Evolutionary conservation across 768 basidiomycete species (phyloP), one percentile per base, ranked within the genome.

Genomic region (Leccinum boreale): DNA sequence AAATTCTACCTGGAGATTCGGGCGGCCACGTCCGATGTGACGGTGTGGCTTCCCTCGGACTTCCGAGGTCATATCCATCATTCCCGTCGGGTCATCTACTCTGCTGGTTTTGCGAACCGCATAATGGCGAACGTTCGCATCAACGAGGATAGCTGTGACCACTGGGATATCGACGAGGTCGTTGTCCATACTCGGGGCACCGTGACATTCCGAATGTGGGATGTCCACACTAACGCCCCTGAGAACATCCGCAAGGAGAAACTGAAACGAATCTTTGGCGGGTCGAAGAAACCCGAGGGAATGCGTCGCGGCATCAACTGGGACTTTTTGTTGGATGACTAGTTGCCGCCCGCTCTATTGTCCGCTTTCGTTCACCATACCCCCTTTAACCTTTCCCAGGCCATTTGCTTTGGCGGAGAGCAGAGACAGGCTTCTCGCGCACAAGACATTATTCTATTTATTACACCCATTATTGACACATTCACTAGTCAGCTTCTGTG

Each of bases 291-390:
- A 68, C 73, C 77, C 46, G 81, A 82, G 7, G 83, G 81, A 65
- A 65, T 65, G 29, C 62, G 75, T 44, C 57, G 55, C 3, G 62
- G 67, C 46, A 85, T 89, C 58, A 80, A 90, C 72, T 91, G 89
- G 89, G 89, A 91, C 69, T 90, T 87, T 71, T 74, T 91, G 57
- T 78, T 91, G 50, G 87, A 89, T 58, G 86, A 87, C 66, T 89
- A 74, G 72, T 39, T 53, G 45, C 52, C 36, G 8, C n/a, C 24
- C 17, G 5, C 28, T 29, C 26, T 23, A 48, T 9, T 39, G 19
- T 36, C 45, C 33, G 52, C 42, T 50, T 67, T 65, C 57, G 57
- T 59, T 70, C 58, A 35, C n/a, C 19, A 58, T 57, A 55, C 57
- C 55, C 45, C n/a, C 49, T 39, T 48, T 58, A 12, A 44, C 42